Evolutionary conservation across 192 early-diverging fungal genomes (phyloP), one percentile per base, ranked within the genome.

Genomic region (Coemansia sp.): DNA sequence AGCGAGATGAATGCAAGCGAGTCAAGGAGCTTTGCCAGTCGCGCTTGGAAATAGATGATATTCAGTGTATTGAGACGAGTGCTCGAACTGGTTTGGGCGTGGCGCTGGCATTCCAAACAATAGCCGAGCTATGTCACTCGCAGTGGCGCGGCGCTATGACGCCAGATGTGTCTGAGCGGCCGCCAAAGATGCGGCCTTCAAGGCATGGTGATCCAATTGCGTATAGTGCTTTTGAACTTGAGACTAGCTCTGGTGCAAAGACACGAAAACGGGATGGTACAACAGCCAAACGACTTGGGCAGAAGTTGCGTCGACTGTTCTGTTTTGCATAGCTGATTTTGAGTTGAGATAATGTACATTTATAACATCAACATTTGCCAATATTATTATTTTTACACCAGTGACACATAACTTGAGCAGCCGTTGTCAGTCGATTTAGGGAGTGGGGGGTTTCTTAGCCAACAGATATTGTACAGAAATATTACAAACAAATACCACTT

Each of bases 171-270:
- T 63, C 64, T 18, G 54, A 41, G n/a, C 43, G 57, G 27, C 68
- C 43, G 68, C 47, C 62, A 41, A 71, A 71, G 61, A n/a, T 40
- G 44, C 65, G 75, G 38, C 22, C 31, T 27, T 83, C 81, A 12
- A 64, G 73, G 18, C 81, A 83, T 29, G 81, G 81, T 51, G 81
- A 83, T 71, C 81, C 81, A 6, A 83, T 83, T 24, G 36, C 63
- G 18, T 76, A 78, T 59, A 64, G 70, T 22, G 38, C 36, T 12
- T 73, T 80, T 54, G 78, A 80, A 8, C 51, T 80, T 2, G 78
- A 73, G 63, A 73, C 34, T 43, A 24, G 12, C 13, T 61, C n/a
- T 10, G 46, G 2, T 15, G 15, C 22, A 73, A 67, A 40, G 43
- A 24, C 43, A 16, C 43, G 46, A 20, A 5, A 18, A 22, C 60